A percentile compares a stretch with the other conserved stretches of the same genome.
Evolutionary conservation across 208 protist species (phyloP).

Genomic region (Trypanosoma melophagium): DNA sequence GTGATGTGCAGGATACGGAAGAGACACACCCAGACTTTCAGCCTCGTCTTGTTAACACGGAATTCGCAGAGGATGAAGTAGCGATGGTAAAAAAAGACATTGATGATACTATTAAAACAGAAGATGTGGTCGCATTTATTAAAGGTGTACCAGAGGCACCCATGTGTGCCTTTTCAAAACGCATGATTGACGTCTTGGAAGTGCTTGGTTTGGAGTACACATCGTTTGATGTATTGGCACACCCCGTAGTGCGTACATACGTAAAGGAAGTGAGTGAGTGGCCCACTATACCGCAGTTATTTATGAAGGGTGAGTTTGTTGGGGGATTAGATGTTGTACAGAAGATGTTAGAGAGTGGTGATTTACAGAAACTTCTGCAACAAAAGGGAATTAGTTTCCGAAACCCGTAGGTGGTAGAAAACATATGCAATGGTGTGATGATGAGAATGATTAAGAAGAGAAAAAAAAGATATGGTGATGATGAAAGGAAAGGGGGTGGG

Average conservation of each 20-base stretch:
- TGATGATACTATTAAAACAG: conserved; percentile 81
- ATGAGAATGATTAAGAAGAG: conserved; percentile 1
- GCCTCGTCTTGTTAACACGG: conserved; percentile 60
- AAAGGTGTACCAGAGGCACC: conserved; percentile 95
- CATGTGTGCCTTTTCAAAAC: conserved; percentile 95
- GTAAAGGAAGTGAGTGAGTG: conserved; percentile 95
- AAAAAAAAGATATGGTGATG: background rate
- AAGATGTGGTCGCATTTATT: conserved; percentile 95
- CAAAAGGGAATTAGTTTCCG: conserved; percentile 79
- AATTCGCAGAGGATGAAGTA: conserved; percentile 76
- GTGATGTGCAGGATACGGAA: conserved; percentile 63
- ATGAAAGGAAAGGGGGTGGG: background rate
- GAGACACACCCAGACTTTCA: conserved; percentile 90
- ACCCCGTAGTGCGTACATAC: conserved; percentile 90
- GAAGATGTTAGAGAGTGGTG: conserved; percentile 86
- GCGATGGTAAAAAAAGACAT: conserved; percentile 90
- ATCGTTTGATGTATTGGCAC: conserved; percentile 92
- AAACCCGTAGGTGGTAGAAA: conserved; percentile 30
- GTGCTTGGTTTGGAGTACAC: conserved; percentile 91
- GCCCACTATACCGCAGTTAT: conserved; percentile 97
- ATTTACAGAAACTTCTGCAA: conserved; percentile 85
- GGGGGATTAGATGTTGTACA: conserved; percentile 93
- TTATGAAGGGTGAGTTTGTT: conserved; percentile 94
- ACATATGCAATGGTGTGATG: background rate
- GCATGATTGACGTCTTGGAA: conserved; percentile 92